Conservation (phyloP, 306 rosid genomes). For the Quercus cerris region DNA sequence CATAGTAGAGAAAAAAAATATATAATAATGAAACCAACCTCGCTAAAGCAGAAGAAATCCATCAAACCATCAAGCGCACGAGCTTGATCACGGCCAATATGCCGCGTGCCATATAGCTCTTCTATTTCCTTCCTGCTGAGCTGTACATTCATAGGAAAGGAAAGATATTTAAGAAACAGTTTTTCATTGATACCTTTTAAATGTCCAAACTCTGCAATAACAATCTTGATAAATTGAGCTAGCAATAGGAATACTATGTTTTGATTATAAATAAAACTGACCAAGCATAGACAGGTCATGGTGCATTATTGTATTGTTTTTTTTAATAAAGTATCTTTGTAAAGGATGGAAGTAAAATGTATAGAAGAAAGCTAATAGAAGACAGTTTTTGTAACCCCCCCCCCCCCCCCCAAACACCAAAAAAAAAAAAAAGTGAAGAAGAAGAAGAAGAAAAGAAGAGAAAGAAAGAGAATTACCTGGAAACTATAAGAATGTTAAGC, state of each 20-base stretch:
- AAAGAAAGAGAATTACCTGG: no score
- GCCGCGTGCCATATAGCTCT: slow-evolving; percentile 76
- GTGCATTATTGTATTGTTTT: no score
- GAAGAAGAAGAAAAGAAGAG: no score
- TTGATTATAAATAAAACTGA: neutral
- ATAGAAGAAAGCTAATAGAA: no score
- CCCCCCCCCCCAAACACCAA: no score
- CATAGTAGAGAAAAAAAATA: slow-evolving; percentile 2
- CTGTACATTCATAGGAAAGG: slow-evolving; percentile 37
- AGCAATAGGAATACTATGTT: neutral
- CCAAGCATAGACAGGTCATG: neutral
- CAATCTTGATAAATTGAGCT: slow-evolving; percentile 5
- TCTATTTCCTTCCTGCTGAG: slow-evolving; percentile 55
- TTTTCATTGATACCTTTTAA: neutral
- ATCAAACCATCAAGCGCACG: slow-evolving; percentile 81
- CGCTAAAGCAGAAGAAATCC: slow-evolving; percentile 98
- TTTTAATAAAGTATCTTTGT: no score
- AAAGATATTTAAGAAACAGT: neutral
- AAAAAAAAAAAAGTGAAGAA: no score
- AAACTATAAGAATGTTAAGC: no score
- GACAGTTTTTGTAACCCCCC: no score
- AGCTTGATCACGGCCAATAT: slow-evolving; percentile 93
- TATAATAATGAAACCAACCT: slow-evolving; percentile 48
- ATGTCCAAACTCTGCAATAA: slow-evolving; percentile 4
- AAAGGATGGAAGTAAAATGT: no score